A percentile compares a stretch with the other conserved stretches of the same genome.
These are phyloP conservation scores for Monilinia aucupariae DNA, from an alignment of 2,329 filamentous ascomycete species.

Conservation along the genomic window DNA sequence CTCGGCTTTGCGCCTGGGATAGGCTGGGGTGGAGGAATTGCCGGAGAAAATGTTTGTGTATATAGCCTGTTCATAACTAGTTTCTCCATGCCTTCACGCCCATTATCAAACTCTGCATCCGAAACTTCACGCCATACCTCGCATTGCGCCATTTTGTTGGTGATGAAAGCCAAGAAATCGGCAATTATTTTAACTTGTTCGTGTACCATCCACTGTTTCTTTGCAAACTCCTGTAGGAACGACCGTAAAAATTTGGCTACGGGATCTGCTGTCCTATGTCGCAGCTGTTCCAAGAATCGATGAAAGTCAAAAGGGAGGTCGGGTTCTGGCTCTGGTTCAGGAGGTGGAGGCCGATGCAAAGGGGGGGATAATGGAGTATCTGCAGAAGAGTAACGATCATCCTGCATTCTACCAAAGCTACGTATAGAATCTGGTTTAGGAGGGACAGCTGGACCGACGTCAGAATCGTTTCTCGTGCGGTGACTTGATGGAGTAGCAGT, in stretches of 20 bases:
- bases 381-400: conserved; percentile 44
- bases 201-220: conserved; percentile 99
- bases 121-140: conserved; percentile 96
- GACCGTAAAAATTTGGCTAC: conserved; percentile 94
- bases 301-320: conserved; percentile 94
- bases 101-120: conserved; percentile 96
- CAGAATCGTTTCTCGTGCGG: conserved; percentile 26
- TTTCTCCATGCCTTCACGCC: conserved; percentile 98
- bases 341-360: conserved; percentile 59
- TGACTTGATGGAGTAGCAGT: conserved; percentile 19
- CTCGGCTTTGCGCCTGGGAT: conserved; percentile 63
- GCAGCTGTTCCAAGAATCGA: conserved; percentile 88
- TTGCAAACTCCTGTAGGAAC: conserved; percentile 89
- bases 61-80: conserved; percentile 98
- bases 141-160: conserved; percentile 95
- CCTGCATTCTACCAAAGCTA: conserved; percentile 28
- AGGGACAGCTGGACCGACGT: conserved; percentile 38
- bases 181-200: conserved; percentile 99
- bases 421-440: conserved; percentile 38
- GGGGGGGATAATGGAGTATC: conserved; percentile 42
- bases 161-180: conserved; percentile 93
- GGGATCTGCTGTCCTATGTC: conserved; percentile 95
- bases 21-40: conserved; percentile 75
- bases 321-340: conserved; percentile 73
- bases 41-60: conserved; percentile 90